phyloP scores from a whole-genome alignment of 2,329 filamentous ascomycete species.

The Cytospora mali region DNA sequence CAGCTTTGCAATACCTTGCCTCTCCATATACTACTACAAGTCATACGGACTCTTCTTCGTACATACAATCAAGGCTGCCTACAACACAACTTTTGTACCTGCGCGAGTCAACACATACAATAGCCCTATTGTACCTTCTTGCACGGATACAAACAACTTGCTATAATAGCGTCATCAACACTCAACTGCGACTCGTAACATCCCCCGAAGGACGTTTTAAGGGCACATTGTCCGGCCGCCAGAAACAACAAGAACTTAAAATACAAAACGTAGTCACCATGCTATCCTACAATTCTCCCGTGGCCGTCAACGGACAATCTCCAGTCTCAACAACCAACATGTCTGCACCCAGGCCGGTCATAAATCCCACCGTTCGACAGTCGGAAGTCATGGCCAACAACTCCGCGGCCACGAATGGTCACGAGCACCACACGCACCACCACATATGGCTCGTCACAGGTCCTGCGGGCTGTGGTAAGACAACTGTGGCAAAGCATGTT shows the following conservation, averaged over 20 bases:
- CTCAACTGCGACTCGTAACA: background rate
- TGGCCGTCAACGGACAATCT: conserved; percentile 47
- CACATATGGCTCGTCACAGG: conserved; percentile 83
- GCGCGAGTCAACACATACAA: background rate
- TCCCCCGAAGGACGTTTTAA: background rate
- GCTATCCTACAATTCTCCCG: conserved; percentile 54
- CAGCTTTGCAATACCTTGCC: background rate
- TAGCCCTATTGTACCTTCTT: background rate
- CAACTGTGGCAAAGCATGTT: conserved; percentile 69
- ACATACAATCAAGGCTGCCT: no score
- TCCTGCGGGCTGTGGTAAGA: conserved; percentile 79
- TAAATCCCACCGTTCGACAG: conserved; percentile 35
- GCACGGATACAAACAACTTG: background rate
- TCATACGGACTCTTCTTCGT: no score
- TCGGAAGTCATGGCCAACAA: conserved; percentile 38
- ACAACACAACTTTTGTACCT: no score
- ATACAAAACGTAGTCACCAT: conserved; percentile 37
- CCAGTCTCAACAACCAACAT: conserved; percentile 35
- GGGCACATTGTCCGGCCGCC: background rate
- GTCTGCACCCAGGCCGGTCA: conserved; percentile 33
- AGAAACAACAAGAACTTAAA: background rate
- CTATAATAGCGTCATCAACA: background rate
- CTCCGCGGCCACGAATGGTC: conserved; percentile 34
- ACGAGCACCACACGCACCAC: conserved; percentile 46
- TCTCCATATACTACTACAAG: background rate